A percentile compares a stretch with the other conserved stretches of the same genome.
Conservation (phyloP, 768 basidiomycete species). For the Lyophyllum semitale region DNA sequence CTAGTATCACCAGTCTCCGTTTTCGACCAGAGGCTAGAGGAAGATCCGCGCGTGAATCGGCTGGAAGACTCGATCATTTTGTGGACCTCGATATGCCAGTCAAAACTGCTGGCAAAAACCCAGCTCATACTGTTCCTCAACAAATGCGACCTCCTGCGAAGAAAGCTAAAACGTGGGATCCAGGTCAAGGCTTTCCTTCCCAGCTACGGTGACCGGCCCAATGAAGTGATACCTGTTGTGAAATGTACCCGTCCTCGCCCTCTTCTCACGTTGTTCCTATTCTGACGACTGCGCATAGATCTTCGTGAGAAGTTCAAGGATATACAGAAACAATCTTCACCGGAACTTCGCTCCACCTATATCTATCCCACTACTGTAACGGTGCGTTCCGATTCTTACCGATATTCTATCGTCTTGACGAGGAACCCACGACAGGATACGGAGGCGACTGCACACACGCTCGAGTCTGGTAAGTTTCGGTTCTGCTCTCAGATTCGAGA, state of each 20-base stretch:
- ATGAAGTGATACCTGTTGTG: conserved; percentile 62
- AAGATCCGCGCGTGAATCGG: conserved; percentile 71
- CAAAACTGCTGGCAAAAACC: conserved; percentile 60
- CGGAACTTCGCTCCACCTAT: conserved; percentile 56
- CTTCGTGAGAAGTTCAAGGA: conserved; percentile 71
- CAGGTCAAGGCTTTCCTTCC: conserved; percentile 59
- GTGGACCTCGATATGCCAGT: conserved; percentile 71
- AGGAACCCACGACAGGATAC: conserved; percentile 49
- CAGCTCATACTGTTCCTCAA: conserved; percentile 67
- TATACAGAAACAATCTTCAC: conserved; percentile 58
- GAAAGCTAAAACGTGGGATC: conserved; percentile 63
- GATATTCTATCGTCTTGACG: not conserved
- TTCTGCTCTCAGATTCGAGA: too few relatives aligned
- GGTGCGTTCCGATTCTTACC: conserved; percentile 36
- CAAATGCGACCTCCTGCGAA: conserved; percentile 68
- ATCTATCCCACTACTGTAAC: conserved; percentile 72
- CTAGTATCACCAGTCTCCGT: conserved; percentile 74
- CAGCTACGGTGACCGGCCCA: conserved; percentile 68
- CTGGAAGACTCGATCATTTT: conserved; percentile 73
- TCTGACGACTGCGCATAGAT: conserved; percentile 37
- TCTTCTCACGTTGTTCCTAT: not conserved
- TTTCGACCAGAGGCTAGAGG: conserved; percentile 74
- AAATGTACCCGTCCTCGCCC: conserved; percentile 52
- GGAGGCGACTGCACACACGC: conserved; percentile 57
- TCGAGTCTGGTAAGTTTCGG: conserved; percentile 47